Evolutionary conservation across 495 filamentous ascomycete species (phyloP).

Genomic region (Massariosphaeria phaeospora): DNA sequence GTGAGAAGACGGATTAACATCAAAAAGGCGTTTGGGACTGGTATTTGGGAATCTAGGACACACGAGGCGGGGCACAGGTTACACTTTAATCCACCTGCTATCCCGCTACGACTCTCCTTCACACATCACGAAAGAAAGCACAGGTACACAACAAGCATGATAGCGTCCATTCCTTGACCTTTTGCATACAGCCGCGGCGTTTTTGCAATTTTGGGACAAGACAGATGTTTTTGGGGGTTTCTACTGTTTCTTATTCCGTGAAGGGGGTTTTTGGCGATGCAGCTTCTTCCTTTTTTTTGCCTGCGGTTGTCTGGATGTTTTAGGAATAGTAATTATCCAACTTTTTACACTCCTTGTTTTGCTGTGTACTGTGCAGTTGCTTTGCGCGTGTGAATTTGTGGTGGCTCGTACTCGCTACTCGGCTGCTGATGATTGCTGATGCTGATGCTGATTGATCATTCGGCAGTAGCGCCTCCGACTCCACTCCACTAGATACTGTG

Average conservation of each 20-base stretch:
- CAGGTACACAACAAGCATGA: background rate
- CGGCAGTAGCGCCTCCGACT: too few relatives aligned
- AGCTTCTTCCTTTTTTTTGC: background rate
- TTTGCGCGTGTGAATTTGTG: background rate
- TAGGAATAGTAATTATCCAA: slow-evolving; percentile 25
- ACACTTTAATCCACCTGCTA: background rate
- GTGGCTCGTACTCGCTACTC: background rate
- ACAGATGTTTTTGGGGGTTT: too few relatives aligned
- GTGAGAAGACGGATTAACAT: background rate
- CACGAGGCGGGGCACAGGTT: background rate
- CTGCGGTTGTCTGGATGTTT: background rate
- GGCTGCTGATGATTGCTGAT: background rate
- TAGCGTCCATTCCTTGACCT: slow-evolving; percentile 21
- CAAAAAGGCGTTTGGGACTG: slow-evolving; percentile 5
- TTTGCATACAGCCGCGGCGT: slow-evolving; percentile 28
- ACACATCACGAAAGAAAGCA: background rate
- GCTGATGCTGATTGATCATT: too few relatives aligned
- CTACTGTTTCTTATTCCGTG: background rate
- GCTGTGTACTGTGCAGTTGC: background rate
- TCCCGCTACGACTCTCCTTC: slow-evolving; percentile 23
- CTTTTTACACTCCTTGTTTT: slow-evolving; percentile 27
- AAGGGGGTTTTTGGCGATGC: background rate
- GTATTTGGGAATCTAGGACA: background rate
- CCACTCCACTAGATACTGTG: too few relatives aligned
- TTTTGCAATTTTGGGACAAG: slow-evolving; percentile 3